phyloP scores from a whole-genome alignment of 176 grass and related monocot species.

The Themeda triandra region DNA sequence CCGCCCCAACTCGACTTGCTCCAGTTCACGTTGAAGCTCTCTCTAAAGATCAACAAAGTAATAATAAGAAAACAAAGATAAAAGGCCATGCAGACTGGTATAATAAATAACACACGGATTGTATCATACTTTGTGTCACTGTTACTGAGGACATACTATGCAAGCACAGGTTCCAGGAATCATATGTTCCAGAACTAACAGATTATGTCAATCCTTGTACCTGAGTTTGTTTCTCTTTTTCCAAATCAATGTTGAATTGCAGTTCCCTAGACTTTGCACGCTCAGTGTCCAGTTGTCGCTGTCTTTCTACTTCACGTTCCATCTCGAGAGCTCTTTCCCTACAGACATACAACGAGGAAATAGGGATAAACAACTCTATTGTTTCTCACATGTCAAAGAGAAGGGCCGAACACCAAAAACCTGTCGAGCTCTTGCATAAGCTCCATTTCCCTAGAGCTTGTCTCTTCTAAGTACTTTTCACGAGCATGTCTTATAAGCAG shows the following conservation, averaged over 20 bases:
- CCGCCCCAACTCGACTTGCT: conserved; percentile 85
- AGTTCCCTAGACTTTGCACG: conserved; percentile 83
- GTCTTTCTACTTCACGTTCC: conserved; percentile 82
- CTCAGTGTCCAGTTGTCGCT: conserved; percentile 75
- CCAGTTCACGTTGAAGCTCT: conserved; percentile 83
- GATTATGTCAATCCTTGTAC: conserved; percentile 29
- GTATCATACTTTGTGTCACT: not conserved
- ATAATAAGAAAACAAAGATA: not conserved
- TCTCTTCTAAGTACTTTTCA: conserved; percentile 82
- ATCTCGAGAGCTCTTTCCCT: conserved; percentile 73
- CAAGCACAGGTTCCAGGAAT: not conserved
- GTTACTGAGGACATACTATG: not conserved
- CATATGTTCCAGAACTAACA: not conserved
- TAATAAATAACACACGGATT: not conserved
- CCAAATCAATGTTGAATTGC: conserved; percentile 83
- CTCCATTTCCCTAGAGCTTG: conserved; percentile 69
- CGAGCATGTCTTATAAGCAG: conserved; percentile 73
- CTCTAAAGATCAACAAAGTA: conserved; percentile 41
- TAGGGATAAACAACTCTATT: conserved; percentile 7
- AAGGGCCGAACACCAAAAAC: conserved; percentile 39
- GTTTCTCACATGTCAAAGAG: not conserved
- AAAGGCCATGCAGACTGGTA: not conserved
- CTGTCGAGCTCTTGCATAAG: conserved; percentile 94
- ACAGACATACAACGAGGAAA: conserved; percentile 1
- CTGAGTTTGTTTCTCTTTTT: conserved; percentile 90